phyloP scores from a whole-genome alignment of 2,329 filamentous ascomycete species.

The Trichoderma afroharzianum region DNA sequence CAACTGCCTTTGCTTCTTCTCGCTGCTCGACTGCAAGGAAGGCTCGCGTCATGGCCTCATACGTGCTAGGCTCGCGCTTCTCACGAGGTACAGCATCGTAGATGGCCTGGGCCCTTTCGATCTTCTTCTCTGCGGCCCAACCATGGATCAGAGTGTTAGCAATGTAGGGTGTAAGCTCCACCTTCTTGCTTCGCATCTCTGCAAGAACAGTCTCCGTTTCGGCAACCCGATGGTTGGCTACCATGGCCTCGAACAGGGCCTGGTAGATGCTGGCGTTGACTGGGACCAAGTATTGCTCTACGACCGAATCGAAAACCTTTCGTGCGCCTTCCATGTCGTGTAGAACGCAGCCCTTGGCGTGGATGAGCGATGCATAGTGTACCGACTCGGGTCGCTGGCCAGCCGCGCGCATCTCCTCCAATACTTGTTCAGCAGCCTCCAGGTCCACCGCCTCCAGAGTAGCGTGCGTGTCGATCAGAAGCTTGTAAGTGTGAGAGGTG shows the following conservation, averaged over 20 bases:
- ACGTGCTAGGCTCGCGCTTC: slow-evolving; percentile 92
- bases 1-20: slow-evolving; percentile 69
- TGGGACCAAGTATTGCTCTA: slow-evolving; percentile 62
- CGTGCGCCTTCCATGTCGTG: slow-evolving; percentile 86
- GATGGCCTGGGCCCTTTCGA: slow-evolving; percentile 71
- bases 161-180: slow-evolving; percentile 94
- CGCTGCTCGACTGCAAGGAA: slow-evolving; percentile 82
- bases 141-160: slow-evolving; percentile 97
- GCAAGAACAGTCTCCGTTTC: slow-evolving; percentile 70
- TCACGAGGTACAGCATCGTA: slow-evolving; percentile 74
- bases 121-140: slow-evolving; percentile 82
- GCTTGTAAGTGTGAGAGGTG: slow-evolving; percentile 95
- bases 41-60: slow-evolving; percentile 96
- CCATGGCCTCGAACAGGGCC: slow-evolving; percentile 94
- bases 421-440: slow-evolving; percentile 76
- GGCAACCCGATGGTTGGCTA: slow-evolving; percentile 82
- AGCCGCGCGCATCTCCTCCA: slow-evolving; percentile 70
- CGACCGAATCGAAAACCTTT: slow-evolving; percentile 75
- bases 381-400: slow-evolving; percentile 83
- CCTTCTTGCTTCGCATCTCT: slow-evolving; percentile 68
- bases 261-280: slow-evolving; percentile 88
- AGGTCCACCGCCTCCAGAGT: slow-evolving; percentile 90
- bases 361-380: slow-evolving; percentile 92
- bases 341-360: slow-evolving; percentile 89
- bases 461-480: slow-evolving; percentile 91